Conservation (phyloP, 768 basidiomycete species). For the Filobasidium floriforme region DNA sequence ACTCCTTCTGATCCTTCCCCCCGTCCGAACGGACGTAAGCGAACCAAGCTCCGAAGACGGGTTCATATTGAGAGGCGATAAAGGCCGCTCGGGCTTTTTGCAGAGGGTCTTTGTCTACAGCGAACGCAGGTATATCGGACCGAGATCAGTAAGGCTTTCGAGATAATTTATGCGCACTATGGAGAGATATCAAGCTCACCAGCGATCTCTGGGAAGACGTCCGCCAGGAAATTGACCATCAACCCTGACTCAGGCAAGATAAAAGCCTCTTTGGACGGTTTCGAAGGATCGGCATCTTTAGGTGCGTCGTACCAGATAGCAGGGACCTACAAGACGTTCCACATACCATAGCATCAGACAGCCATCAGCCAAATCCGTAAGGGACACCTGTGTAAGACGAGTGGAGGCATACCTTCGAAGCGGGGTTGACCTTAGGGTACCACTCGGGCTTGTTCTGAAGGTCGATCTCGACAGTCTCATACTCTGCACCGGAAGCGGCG, state of each 20-base stretch:
- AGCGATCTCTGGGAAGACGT: constrained; percentile 50
- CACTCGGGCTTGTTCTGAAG: constrained; percentile 59
- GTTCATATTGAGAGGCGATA: constrained; percentile 51
- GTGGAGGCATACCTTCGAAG: constrained; percentile 53
- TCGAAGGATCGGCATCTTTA: constrained; percentile 49
- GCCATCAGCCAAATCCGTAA: too few relatives aligned
- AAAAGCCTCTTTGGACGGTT: constrained; percentile 56
- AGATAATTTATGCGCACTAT: background rate
- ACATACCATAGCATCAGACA: too few relatives aligned
- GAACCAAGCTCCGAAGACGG: constrained; percentile 47
- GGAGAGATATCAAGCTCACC: background rate
- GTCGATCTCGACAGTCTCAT: constrained; percentile 56
- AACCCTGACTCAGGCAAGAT: constrained; percentile 62
- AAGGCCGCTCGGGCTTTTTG: constrained; percentile 57
- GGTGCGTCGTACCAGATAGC: constrained; percentile 61
- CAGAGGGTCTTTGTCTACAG: constrained; percentile 48
- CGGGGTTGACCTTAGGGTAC: constrained; percentile 62
- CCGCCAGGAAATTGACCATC: constrained; percentile 60
- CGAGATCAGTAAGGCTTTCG: background rate
- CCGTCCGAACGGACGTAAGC: constrained; percentile 45
- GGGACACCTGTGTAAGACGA: background rate
- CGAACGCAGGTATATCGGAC: background rate
- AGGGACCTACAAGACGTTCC: constrained; percentile 49
- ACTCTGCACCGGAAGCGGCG: constrained; percentile 52
- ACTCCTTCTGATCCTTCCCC: constrained; percentile 48